phyloP scores from a whole-genome alignment of 1,284 basidiomycete genomes.

The Ganoderma lingzhi region DNA sequence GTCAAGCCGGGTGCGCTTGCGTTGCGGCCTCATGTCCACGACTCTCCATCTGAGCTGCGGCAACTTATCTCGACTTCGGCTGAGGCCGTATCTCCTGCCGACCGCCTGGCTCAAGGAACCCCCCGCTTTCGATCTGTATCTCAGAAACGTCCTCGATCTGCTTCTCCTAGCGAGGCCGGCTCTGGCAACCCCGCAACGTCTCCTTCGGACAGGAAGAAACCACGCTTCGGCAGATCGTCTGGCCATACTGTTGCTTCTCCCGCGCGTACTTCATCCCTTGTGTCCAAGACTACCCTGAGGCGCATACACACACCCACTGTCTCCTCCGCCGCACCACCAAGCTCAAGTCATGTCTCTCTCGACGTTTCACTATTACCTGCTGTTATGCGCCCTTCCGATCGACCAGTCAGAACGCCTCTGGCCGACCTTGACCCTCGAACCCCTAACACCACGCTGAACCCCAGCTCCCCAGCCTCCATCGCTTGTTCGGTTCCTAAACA shows the following conservation, averaged over 20 bases:
- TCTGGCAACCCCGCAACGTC: neutral
- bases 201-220: constrained; percentile 23
- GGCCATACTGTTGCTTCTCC: neutral
- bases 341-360: neutral
- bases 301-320: neutral
- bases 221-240: constrained; percentile 14
- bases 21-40: constrained; percentile 46
- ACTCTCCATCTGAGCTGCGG: constrained; percentile 41
- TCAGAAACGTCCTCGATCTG: neutral
- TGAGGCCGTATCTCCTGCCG: neutral
- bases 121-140: neutral
- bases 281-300: neutral
- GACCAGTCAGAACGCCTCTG: constrained; percentile 16
- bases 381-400: neutral
- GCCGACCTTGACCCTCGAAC: constrained; percentile 10
- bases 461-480: neutral
- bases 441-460: neutral
- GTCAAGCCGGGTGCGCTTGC: no score
- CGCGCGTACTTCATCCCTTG: constrained; percentile 1
- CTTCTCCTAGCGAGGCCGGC: neutral
- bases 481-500: neutral
- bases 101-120: neutral
- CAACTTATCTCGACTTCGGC: constrained; percentile 1
- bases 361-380: neutral
- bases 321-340: neutral